Conservation (phyloP, 2,329 filamentous ascomycete species). For the Colletotrichum shisoi region DNA sequence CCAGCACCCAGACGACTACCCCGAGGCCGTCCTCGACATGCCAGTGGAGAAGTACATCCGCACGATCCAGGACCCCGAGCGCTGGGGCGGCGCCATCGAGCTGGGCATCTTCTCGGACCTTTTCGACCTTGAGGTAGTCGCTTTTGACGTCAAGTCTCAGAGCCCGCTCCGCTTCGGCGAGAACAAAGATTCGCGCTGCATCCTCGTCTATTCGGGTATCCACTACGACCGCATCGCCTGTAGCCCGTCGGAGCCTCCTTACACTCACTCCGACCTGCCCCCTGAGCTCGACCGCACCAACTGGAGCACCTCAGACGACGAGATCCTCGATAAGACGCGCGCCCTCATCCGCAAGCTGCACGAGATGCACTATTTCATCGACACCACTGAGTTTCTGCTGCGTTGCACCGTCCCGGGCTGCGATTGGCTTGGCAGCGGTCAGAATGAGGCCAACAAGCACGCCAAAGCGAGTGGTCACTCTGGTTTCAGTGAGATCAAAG, state of each 20-base stretch:
- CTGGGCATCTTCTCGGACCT: conserved; percentile 83
- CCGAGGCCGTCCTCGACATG: conserved; percentile 77
- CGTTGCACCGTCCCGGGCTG: conserved; percentile 74
- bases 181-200: conserved; percentile 71
- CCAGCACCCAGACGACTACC: conserved; percentile 74
- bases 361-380: conserved; percentile 83
- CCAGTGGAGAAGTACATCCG: conserved; percentile 78
- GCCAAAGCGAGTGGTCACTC: conserved; percentile 67
- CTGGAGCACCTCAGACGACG: conserved; percentile 64
- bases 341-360: conserved; percentile 71
- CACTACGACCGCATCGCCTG: conserved; percentile 92
- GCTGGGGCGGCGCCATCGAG: conserved; percentile 93
- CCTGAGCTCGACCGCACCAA: conserved; percentile 76
- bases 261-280: conserved; percentile 64
- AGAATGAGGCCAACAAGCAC: conserved; percentile 69
- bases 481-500: conserved; percentile 72
- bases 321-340: conserved; percentile 73
- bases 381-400: conserved; percentile 81
- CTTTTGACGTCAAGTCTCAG: conserved; percentile 72
- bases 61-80: conserved; percentile 80
- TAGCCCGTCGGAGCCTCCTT: conserved; percentile 66
- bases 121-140: conserved; percentile 85
- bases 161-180: conserved; percentile 74
- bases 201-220: conserved; percentile 89
- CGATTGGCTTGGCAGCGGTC: conserved; percentile 71